Evolutionary conservation across 2,329 filamentous ascomycete species (phyloP), one percentile per base, ranked within the genome.

Genomic region (Pseudocercospora pini-densiflorae): DNA sequence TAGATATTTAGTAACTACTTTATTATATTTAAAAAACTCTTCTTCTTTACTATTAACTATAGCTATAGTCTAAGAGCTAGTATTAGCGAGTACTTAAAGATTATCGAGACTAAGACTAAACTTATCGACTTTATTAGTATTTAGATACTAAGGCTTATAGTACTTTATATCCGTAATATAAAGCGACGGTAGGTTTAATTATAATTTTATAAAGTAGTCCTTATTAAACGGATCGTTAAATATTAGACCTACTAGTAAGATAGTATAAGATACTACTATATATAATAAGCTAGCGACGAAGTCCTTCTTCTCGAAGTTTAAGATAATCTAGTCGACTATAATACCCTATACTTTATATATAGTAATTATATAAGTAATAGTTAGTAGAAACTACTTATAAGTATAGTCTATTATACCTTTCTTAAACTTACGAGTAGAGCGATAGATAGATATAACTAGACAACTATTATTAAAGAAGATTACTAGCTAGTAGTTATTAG

Each of bases 311-410:
- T 19, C 6, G 10, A 60, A 23, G 24, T 60, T 45, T 8, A 60
- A 19, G 10, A 60, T 33, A 21, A 60, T 21, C 19, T 60, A 8
- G 43, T 43, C 31, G 10, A 60, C 4, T 12, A 16, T 43, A 43
- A 60, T 5, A 23, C 57, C 33, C 21, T 60, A 60, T 6, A 16
- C 33, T 14, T 60, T 60, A 60, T 60, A 60, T 3, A 60, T 60
- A 60, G 57, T 60, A 43, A 60, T 60, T 23, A 33, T 14, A 21
- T 60, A 60, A 3, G 14, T 7, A 10, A 60, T 21, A 47, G 33
- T 60, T 3, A 60, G 6, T 12, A n/a, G 33, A 23, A 60, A 60
- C 33, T 31, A 31, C 12, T 58, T 24, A 5, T 24, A 5, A 1
- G 31, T 58, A 58, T 58, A 31, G 5, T 31, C 27, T 3, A 14